Base-by-base conservation (phyloP, 192 early-diverging fungal species). In the Coemansia sp. region DNA sequence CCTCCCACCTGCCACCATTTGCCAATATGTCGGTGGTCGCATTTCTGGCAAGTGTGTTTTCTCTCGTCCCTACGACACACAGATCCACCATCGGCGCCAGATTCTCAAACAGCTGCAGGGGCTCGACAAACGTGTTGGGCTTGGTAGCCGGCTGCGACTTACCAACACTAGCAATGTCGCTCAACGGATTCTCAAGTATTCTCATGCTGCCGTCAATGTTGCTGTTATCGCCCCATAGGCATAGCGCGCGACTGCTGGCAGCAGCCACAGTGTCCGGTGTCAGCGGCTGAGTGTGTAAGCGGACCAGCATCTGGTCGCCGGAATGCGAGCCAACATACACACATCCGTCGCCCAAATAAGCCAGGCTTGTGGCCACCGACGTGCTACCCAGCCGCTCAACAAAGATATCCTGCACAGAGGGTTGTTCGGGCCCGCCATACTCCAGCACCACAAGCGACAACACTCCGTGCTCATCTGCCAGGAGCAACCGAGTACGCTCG, bases 51-150 rank as follows among this genome's bases (percentile, higher is more conserved):
- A 17, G 8, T 7, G 18, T 17, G 28, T 12, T 23, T 12, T 81
- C 76, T 52, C 89, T 82, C 21, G 83, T 56, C 61, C 95, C 90
- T 12, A 93, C 85, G 18, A 96, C 80, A 46, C 84, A 83, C 79
- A 98, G 88, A 62, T 97, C 94, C 0, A 79, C 61, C 3, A 97
- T 85, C 0, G 96, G 96, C 17, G 87, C 88, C 53, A 96, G 64
- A 66, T 90, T 95, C 31, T 70, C 43, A 65, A 71, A 91, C 16
- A 79, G 74, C 53, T 88, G 72, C 37, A 86, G 28, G 6, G 85
- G 60, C 28, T 86, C 76, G 0, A 94, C n/a, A 32, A 69, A 86
- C 6, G 63, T 69, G 10, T 76, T 72, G 8, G 76, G 58, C 23
- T 26, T 26, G 18, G 17, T 7, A n/a, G 34, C 42, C 32, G 11